Percentiles rank a stretch among this genome's conserved stretches.
These are phyloP conservation scores for Wallacemonas sp. DNA, from an alignment of 208 protist species.

Conservation along the genomic window DNA sequence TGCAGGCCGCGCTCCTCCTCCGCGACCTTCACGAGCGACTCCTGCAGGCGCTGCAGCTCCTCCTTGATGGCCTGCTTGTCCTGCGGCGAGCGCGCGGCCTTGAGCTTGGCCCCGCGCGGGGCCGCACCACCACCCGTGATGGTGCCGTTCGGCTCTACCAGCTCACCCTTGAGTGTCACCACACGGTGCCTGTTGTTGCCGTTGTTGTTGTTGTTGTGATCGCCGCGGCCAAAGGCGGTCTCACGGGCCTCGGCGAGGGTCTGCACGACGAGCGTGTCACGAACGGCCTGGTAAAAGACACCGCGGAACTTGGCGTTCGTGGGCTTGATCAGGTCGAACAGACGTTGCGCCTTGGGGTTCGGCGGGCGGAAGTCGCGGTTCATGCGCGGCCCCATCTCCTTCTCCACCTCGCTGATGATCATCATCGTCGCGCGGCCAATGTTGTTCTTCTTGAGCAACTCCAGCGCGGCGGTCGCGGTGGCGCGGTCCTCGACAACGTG, in stretches of 20 bases:
- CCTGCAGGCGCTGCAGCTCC: conserved; percentile 73
- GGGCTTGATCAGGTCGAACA: conserved; percentile 95
- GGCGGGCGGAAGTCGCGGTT: conserved; percentile 53
- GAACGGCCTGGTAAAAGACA: conserved; percentile 97
- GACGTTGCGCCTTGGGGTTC: conserved; percentile 62
- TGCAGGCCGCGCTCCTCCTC: conserved; percentile 71
- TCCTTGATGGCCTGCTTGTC: conserved; percentile 77
- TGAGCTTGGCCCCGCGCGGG: conserved; percentile 81
- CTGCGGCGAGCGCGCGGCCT: conserved; percentile 72
- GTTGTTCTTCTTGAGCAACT: conserved; percentile 92
- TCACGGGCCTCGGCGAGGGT: conserved; percentile 91
- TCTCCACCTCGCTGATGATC: conserved; percentile 94
- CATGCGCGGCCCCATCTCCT: conserved; percentile 54
- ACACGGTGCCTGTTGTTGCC: conserved; percentile 92
- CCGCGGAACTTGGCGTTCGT: conserved; percentile 83
- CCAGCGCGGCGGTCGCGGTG: conserved; percentile 90
- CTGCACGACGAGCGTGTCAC: conserved; percentile 97
- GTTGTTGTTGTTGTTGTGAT: too few relatives aligned
- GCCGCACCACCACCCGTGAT: conserved; percentile 98
- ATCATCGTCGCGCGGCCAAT: conserved; percentile 98
- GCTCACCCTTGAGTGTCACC: conserved; percentile 95
- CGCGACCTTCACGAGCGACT: conserved; percentile 70
- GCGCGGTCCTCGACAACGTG: conserved; percentile 98
- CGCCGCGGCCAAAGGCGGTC: conserved; percentile 71
- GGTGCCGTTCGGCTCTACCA: conserved; percentile 97